phyloP scores from a whole-genome alignment of 345 rosid species.

The Dipteronia dyeriana region DNA sequence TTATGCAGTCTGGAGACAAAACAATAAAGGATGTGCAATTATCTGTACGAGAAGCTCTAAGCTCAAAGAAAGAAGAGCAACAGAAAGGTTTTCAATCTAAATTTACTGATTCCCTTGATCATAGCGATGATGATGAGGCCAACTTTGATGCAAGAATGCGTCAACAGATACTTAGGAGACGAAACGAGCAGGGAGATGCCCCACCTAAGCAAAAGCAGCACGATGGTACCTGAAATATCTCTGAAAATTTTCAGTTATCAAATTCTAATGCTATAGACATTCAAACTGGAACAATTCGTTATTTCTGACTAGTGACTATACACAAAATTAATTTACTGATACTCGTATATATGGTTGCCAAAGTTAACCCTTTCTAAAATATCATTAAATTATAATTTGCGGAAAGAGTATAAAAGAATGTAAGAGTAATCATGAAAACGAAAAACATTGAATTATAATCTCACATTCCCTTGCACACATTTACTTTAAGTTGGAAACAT shows the following conservation, averaged over 20 bases:
- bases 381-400: neutral
- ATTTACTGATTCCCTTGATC: constrained; percentile 35
- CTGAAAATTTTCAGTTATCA: neutral
- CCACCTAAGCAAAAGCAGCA: constrained; percentile 48
- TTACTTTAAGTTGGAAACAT: neutral
- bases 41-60: constrained; percentile 77
- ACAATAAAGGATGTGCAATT: constrained; percentile 59
- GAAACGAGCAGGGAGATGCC: constrained; percentile 61
- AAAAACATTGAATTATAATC: neutral
- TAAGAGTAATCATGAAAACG: neutral
- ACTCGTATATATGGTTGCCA: neutral
- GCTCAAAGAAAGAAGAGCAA: constrained; percentile 58
- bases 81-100: constrained; percentile 47
- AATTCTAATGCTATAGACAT: neutral
- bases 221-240: constrained; percentile 41
- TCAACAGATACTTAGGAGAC: constrained; percentile 63
- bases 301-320: neutral
- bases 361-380: neutral
- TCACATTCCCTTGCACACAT: neutral
- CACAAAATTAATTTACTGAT: constrained; percentile 7
- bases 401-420: neutral
- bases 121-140: constrained; percentile 61
- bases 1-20: constrained; percentile 57
- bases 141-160: constrained; percentile 91
- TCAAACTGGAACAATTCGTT: constrained; percentile 2